Percentiles rank a stretch among this genome's conserved stretches.
Conservation (phyloP, 1,139 yeast species). For the Protomyces inundatus region DNA sequence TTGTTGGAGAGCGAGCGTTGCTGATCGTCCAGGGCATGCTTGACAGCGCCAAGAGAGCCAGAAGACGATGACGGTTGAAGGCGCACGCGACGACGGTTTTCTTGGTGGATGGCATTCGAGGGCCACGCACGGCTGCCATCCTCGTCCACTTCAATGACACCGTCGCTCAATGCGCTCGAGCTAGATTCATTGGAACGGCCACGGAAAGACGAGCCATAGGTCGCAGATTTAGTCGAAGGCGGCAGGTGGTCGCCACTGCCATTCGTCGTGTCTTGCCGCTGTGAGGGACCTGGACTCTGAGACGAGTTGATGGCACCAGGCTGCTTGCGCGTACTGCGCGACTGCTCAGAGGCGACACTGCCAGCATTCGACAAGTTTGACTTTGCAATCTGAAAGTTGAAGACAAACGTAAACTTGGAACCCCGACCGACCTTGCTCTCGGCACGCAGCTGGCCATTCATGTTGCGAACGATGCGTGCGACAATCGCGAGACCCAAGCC, state of each 20-base stretch:
- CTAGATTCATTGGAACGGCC: background rate
- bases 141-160: conserved; percentile 5
- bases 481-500: conserved; percentile 26
- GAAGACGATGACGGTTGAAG: background rate
- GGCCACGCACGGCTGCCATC: conserved; percentile 12
- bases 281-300: background rate
- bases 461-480: conserved; percentile 24
- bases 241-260: background rate
- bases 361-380: background rate
- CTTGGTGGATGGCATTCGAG: conserved; percentile 1
- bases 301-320: background rate
- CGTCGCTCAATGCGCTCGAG: background rate
- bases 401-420: conserved; percentile 18
- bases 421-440: conserved; percentile 21
- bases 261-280: background rate
- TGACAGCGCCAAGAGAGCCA: background rate
- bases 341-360: background rate
- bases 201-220: background rate
- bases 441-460: conserved; percentile 23
- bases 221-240: background rate
- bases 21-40: background rate
- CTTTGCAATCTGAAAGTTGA: conserved; percentile 5
- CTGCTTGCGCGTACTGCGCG: background rate
- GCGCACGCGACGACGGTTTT: background rate
- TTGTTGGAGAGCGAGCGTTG: background rate